A percentile compares a stretch with the other conserved stretches of the same genome.
These are phyloP conservation scores for Coemansia sp. DNA, from an alignment of 192 early-diverging fungal species.

Conservation along the genomic window DNA sequence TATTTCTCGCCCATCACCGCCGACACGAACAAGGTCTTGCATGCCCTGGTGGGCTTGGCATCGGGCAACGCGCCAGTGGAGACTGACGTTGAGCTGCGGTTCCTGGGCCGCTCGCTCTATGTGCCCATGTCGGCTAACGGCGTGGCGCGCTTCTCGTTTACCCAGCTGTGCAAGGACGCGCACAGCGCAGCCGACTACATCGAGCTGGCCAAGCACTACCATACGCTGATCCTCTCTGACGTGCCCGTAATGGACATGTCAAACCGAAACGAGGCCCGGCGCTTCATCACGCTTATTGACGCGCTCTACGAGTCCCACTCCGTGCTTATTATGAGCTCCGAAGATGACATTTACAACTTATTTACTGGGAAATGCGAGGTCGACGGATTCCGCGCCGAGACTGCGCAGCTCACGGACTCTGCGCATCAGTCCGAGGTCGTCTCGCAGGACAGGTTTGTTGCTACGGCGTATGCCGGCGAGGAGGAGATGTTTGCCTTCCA, in stretches of 20 bases:
- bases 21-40: conserved; percentile 38
- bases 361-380: conserved; percentile 69
- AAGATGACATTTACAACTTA: conserved; percentile 65
- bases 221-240: conserved; percentile 77
- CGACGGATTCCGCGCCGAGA: conserved; percentile 30
- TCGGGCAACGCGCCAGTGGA: conserved; percentile 19
- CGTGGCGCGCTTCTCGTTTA: conserved; percentile 77
- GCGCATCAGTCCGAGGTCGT: conserved; percentile 4
- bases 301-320: conserved; percentile 87
- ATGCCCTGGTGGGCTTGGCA: conserved; percentile 41
- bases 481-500: conserved; percentile 98
- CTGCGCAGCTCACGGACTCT: not conserved
- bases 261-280: conserved; percentile 84
- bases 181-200: conserved; percentile 91
- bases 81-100: conserved; percentile 52
- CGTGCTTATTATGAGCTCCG: conserved; percentile 73
- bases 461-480: conserved; percentile 60
- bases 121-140: conserved; percentile 69
- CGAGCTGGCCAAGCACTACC: conserved; percentile 73
- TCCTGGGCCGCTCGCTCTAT: conserved; percentile 74
- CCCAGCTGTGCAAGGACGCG: conserved; percentile 74
- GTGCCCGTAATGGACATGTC: conserved; percentile 68
- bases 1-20: conserved; percentile 71
- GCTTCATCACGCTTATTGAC: conserved; percentile 95
- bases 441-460: conserved; percentile 6